Evolutionary conservation across 116 monocot genomes (phyloP).

Genomic region (Papilionanthe hybrid): DNA sequence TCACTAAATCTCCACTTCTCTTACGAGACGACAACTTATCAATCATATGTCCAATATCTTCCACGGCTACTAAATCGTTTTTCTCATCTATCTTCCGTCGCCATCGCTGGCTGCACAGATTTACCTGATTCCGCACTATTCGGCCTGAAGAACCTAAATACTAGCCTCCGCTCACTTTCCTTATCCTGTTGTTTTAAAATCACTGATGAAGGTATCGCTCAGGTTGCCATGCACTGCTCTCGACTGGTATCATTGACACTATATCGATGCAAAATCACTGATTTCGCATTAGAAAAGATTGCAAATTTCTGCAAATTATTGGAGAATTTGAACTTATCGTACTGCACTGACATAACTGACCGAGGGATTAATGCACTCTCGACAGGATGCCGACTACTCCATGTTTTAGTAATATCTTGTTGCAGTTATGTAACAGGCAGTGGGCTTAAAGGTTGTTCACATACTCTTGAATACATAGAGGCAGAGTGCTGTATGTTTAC

Average conservation of each 20-base stretch:
- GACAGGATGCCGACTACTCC: slow-evolving; percentile 37
- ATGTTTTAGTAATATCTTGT: slow-evolving; percentile 48
- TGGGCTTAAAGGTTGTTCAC: slow-evolving; percentile 59
- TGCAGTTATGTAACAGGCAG: slow-evolving; percentile 53
- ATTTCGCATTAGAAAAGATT: slow-evolving; percentile 51
- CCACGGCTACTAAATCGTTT: slow-evolving; percentile 54
- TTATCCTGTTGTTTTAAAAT: slow-evolving; percentile 65
- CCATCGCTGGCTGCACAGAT: slow-evolving; percentile 55
- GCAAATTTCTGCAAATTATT: slow-evolving; percentile 44
- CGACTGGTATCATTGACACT: slow-evolving; percentile 52
- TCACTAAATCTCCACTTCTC: slow-evolving; percentile 57
- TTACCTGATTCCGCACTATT: slow-evolving; percentile 53
- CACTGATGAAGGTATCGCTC: slow-evolving; percentile 46
- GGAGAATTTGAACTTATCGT: slow-evolving; percentile 56
- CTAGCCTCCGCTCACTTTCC: slow-evolving; percentile 47
- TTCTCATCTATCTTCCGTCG: slow-evolving; percentile 43
- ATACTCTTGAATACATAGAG: slow-evolving; percentile 55
- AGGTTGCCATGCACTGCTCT: slow-evolving; percentile 40
- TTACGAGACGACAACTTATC: slow-evolving; percentile 28
- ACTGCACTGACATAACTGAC: slow-evolving; percentile 60
- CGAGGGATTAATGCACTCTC: slow-evolving; percentile 45
- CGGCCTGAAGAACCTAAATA: slow-evolving; percentile 26
- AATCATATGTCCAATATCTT: slow-evolving; percentile 31
- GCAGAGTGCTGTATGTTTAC: slow-evolving; percentile 76
- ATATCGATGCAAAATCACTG: slow-evolving; percentile 63